Evolutionary conservation across 768 basidiomycete genomes (phyloP).

Genomic region (Coprinopsis marcescibilis): DNA sequence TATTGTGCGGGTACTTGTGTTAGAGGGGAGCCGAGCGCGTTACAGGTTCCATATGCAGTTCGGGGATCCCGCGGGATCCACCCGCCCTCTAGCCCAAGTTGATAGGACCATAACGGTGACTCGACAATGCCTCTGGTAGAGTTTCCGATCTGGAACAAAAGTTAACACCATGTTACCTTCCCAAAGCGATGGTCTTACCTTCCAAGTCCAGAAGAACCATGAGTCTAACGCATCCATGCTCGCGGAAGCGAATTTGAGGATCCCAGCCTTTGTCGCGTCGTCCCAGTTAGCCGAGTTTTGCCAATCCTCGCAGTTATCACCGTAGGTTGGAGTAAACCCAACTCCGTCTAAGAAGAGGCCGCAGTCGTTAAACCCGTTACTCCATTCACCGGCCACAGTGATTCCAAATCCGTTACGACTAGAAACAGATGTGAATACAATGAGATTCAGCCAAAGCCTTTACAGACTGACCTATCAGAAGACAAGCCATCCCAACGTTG

Average conservation of each 20-base stretch:
- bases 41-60: constrained; percentile 52
- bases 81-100: constrained; percentile 34
- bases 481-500: constrained; percentile 49
- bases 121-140: constrained; percentile 33
- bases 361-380: constrained; percentile 64
- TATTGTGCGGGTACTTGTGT: constrained; percentile 39
- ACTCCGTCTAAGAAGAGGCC: constrained; percentile 32
- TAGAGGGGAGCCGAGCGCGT: constrained; percentile 39
- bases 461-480: constrained; percentile 39
- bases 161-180: no score
- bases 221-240: constrained; percentile 37
- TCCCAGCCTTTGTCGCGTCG: constrained; percentile 27
- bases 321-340: constrained; percentile 18
- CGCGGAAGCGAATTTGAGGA: constrained; percentile 54
- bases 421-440: constrained; percentile 7
- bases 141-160: constrained; percentile 26
- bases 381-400: constrained; percentile 75
- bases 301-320: constrained; percentile 31
- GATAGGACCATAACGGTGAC: constrained; percentile 47
- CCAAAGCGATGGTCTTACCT: constrained; percentile 40
- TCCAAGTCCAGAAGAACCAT: constrained; percentile 53
- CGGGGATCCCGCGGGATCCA: constrained; percentile 50
- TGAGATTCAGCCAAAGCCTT: constrained; percentile 20
- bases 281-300: constrained; percentile 56
- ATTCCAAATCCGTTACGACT: constrained; percentile 57